Evolutionary conservation across 2,329 filamentous ascomycete genomes (phyloP), one percentile per base, ranked within the genome.

Genomic region (Hirsutella thompsonii): DNA sequence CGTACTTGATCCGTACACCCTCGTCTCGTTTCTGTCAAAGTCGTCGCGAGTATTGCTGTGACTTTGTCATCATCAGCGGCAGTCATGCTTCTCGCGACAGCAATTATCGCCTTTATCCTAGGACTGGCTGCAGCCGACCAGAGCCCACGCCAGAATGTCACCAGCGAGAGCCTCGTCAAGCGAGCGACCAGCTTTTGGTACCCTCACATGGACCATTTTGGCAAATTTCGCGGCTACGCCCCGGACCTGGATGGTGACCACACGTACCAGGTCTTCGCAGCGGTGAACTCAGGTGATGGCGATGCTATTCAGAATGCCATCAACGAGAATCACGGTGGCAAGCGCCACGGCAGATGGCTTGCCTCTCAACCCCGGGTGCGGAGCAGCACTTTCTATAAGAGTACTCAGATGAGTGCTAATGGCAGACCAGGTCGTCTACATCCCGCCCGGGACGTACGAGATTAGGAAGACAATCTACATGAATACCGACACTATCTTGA

Each of bases 401-500:
- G 32, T 8, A 16, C 8, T 10, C 29, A 10, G 3, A 16, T 16
- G 20, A 13, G 16, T 8, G 23, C 37, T 38, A 13, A 38, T 18
- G 37, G 19, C 9, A 19, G n/a, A 9, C 20, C 16, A 51, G 50
- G 45, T 66, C 21, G 63, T 67, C 4, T 68, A 65, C 39, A 57
- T 67, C 33, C 63, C 63, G 0, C 56, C 63, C 1, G 65, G 64
- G 34, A 64, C 58, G 8, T 68, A 68, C 44, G 49, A 54, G 30
- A 51, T 68, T 39, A 54, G 50, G 42, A 39, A 56, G 37, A 66
- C 64, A 2, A 61, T 68, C 28, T 39, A 48, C 4, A 60, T 67
- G 58, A 61, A 63, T 41, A 66, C 64, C 0, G 64, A 66, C 37
- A 68, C 64, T 5, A 60, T 68, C 28, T 46, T 68, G 36, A 66